Base-by-base conservation (phyloP, 139 green algal species). In the Coccomyxa sp. region DNA sequence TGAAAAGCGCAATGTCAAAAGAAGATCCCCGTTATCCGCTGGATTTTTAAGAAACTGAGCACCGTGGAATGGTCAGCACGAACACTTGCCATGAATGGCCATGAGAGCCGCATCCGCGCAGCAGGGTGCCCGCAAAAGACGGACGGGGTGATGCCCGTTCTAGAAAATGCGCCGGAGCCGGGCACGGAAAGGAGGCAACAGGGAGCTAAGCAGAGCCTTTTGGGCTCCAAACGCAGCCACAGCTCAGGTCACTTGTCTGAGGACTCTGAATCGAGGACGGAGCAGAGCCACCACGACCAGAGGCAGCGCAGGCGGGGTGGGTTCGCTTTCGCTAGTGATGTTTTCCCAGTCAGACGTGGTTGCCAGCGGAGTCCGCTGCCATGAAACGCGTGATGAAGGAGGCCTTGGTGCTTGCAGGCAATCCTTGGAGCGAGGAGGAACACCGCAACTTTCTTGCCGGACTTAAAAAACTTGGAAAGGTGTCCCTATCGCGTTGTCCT, bases 381-480 rank as follows among this genome's bases (percentile, higher is more conserved):
- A 9, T 28, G 18, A 71, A 28, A 9, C 63, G 21, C 18, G 63
- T 71, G 18, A 21, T 21, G 63, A 28, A 28, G 9, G 63, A 25
- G 63, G 63, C 21, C 63, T 1, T 25, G 21, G 63, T 71, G 63
- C 7, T 13, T 78, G 51, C 85, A 88, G 85, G 82, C 58, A 57
- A 93, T 38, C 85, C 92, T 0, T 95, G 92, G 92, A 94, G 90
- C 12, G 91, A 94, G 79, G 88, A 91, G 76, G 92, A 95, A 32
- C 92, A 95, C 85, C 79, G 88, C 79, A 79, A 90, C 13, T 95
- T 95, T 80, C 81, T 95, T 45, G 75, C 91, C 31, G 92, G 92
- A 11, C 82, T 95, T 21, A 76, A 85, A 21, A 92, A 94, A 84
- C 91, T 94, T 82, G 92, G 92, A 32, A 88, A 88, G 85, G 85